A percentile compares a stretch with the other conserved stretches of the same genome.
phyloP scores from a whole-genome alignment of 768 basidiomycete species.

The Leccinum longicurvipes region DNA sequence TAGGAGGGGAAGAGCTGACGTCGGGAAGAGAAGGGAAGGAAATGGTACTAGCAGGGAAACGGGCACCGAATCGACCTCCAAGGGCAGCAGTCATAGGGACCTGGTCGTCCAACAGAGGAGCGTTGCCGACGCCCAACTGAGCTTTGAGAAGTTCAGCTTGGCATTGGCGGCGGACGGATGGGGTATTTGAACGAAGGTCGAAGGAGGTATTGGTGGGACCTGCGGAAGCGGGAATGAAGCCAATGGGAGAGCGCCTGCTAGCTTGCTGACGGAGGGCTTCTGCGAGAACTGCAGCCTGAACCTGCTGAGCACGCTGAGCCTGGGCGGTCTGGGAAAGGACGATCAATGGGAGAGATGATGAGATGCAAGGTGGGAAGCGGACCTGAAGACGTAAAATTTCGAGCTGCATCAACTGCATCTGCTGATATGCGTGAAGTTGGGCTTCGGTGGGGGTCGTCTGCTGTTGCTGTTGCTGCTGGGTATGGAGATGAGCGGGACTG shows the following conservation, averaged over 20 bases:
- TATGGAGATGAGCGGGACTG: conserved; percentile 39
- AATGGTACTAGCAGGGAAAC: conserved; percentile 40
- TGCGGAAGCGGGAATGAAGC: conserved; percentile 62
- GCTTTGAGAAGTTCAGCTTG: conserved; percentile 66
- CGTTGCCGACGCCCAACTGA: conserved; percentile 45
- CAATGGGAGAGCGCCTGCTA: conserved; percentile 29
- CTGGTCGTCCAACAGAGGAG: conserved; percentile 46
- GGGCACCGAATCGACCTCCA: conserved; percentile 73
- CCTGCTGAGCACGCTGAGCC: conserved; percentile 57
- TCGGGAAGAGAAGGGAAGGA: conserved; percentile 41
- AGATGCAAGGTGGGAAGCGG: conserved; percentile 13
- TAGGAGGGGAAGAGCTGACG: conserved; percentile 39
- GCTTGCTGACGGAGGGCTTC: conserved; percentile 51
- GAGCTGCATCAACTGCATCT: conserved; percentile 80
- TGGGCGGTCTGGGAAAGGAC: conserved; percentile 53
- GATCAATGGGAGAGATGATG: conserved; percentile 9
- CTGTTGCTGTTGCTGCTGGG: conserved; percentile 29
- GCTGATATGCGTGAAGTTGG: conserved; percentile 63
- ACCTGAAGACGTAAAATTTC: conserved; percentile 83
- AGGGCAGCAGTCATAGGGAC: conserved; percentile 80
- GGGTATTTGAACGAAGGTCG: conserved; percentile 57
- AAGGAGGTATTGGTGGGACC: conserved; percentile 63
- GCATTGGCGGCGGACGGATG: conserved; percentile 62
- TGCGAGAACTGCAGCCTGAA: conserved; percentile 68
- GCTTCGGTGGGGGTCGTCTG: conserved; percentile 39